Conservation (phyloP, 2,329 filamentous ascomycete species). For the Lomentospora prolificans region DNA sequence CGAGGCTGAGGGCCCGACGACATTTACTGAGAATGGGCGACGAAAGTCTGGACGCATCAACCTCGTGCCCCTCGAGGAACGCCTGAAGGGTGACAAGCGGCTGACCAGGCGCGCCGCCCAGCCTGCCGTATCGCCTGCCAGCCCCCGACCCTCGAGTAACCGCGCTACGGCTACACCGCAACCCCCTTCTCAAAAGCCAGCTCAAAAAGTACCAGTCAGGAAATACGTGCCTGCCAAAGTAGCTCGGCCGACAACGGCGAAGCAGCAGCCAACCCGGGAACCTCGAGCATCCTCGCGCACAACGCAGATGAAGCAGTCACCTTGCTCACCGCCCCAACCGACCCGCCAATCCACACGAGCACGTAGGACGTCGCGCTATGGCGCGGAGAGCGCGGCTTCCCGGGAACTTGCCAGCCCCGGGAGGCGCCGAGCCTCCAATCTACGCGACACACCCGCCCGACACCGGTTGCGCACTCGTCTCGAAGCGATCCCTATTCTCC, state of each 20-base stretch:
- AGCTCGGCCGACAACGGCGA: not conserved
- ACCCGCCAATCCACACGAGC: constrained; percentile 31
- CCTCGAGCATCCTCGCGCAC: constrained; percentile 2
- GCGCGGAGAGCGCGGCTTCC: not conserved
- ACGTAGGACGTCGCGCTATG: constrained; percentile 30
- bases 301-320: constrained; percentile 18
- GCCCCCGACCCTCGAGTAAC: constrained; percentile 16
- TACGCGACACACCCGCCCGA: constrained; percentile 13
- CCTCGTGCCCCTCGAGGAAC: constrained; percentile 40
- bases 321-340: constrained; percentile 20
- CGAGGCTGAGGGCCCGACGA: constrained; percentile 76
- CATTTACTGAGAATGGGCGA: constrained; percentile 65
- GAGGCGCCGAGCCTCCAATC: not conserved
- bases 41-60: constrained; percentile 59
- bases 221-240: not conserved
- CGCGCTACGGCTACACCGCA: not conserved
- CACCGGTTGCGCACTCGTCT: constrained; percentile 36
- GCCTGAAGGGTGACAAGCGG: constrained; percentile 39
- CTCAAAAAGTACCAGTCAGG: constrained; percentile 8
- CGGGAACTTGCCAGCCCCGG: not conserved
- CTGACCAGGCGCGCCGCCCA: constrained; percentile 37
- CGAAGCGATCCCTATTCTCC: constrained; percentile 40
- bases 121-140: constrained; percentile 20
- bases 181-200: constrained; percentile 13
- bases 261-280: constrained; percentile 3